Percentiles rank a stretch among this genome's conserved stretches.
Conservation (phyloP, 2,329 filamentous ascomycete species). For the Penicillium sp. region DNA sequence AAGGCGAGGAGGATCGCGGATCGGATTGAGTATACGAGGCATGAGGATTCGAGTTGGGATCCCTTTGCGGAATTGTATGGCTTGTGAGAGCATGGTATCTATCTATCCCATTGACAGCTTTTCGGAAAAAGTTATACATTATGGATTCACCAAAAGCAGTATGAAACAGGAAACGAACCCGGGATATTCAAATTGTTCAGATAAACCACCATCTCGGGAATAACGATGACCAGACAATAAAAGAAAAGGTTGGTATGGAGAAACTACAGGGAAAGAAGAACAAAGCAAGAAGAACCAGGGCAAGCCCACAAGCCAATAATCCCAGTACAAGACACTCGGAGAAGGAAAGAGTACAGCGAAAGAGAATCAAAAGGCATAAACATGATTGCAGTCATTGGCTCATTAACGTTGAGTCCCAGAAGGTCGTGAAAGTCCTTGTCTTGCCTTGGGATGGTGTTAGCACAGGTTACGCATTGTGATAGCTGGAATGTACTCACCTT, state of each 20-base stretch:
- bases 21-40: slow-evolving; percentile 56
- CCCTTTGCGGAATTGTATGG: slow-evolving; percentile 48
- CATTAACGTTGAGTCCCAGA: slow-evolving; percentile 33
- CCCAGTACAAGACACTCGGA: slow-evolving; percentile 13
- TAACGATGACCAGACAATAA: slow-evolving; percentile 3
- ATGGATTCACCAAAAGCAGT: background rate
- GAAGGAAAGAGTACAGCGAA: slow-evolving; percentile 14
- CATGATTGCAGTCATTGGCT: slow-evolving; percentile 24
- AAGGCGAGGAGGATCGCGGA: slow-evolving; percentile 48
- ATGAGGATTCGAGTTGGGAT: slow-evolving; percentile 49
- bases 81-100: slow-evolving; percentile 3
- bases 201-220: background rate
- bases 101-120: too few species aligned
- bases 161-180: background rate
- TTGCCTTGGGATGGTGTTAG: slow-evolving; percentile 30
- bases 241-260: slow-evolving; percentile 16
- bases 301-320: slow-evolving; percentile 6
- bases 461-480: background rate
- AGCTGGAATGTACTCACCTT: slow-evolving; percentile 51
- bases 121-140: background rate
- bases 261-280: slow-evolving; percentile 8
- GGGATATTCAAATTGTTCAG: background rate
- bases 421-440: slow-evolving; percentile 43
- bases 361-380: slow-evolving; percentile 13
- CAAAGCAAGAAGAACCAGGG: slow-evolving; percentile 2